These are phyloP conservation scores for Aechmea fasciata DNA, from an alignment of 176 grass and related monocot species.

Conservation along the genomic window DNA sequence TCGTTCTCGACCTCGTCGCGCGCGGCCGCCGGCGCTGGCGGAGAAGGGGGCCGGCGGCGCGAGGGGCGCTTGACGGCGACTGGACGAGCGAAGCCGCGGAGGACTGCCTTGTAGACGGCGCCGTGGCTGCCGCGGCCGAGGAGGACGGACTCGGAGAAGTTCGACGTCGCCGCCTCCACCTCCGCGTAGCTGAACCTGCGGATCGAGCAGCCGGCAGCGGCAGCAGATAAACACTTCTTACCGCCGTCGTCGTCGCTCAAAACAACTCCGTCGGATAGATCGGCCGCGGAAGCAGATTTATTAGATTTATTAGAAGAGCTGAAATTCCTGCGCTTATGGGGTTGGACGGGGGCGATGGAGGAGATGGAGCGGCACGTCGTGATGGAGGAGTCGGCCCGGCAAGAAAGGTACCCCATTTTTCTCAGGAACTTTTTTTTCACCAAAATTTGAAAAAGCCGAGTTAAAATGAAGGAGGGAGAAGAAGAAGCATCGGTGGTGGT, in stretches of 20 bases:
- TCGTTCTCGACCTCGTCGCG: conserved; percentile 96
- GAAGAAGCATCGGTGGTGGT: too few species aligned
- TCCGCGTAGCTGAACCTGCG: conserved; percentile 75
- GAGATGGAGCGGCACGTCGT: conserved; percentile 82
- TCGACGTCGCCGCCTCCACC: conserved; percentile 60
- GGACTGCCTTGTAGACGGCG: conserved; percentile 85
- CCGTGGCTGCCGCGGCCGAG: conserved; percentile 94
- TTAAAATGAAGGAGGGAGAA: neutral
- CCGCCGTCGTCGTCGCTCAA: neutral
- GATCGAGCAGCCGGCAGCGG: conserved; percentile 4
- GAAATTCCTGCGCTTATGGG: conserved; percentile 18
- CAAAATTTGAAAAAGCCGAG: neutral
- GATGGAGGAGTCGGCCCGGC: conserved; percentile 89
- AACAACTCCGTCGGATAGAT: too few species aligned
- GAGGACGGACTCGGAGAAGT: conserved; percentile 61
- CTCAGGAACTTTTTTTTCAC: neutral
- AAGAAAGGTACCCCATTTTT: conserved; percentile 90
- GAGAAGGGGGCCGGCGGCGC: conserved; percentile 30
- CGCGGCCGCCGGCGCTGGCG: neutral
- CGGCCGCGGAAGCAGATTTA: too few species aligned
- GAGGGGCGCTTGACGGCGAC: conserved; percentile 95
- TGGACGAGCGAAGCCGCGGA: conserved; percentile 33
- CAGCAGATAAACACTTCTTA: neutral
- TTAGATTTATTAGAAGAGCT: neutral
- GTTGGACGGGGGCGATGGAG: conserved; percentile 43